A percentile compares a stretch with the other conserved stretches of the same genome.
phyloP scores from a whole-genome alignment of 2,329 filamentous ascomycete species.

The Sporothrix dimorphospora region DNA sequence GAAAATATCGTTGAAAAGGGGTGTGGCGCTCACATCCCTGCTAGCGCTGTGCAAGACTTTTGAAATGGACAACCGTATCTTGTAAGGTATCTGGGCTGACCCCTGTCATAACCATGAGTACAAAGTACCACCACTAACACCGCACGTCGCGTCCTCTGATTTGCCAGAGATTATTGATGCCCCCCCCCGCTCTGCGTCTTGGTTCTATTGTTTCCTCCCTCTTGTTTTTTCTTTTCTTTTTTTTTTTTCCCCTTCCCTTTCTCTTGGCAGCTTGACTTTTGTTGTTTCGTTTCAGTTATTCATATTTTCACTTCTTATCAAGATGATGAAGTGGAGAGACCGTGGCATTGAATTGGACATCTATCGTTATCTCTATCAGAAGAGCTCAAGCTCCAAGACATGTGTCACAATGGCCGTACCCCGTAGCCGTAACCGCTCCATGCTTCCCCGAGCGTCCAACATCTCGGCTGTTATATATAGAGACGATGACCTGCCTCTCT shows the following conservation, averaged over 20 bases:
- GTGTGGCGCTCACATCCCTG: no score
- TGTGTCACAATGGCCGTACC: not conserved
- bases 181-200: not conserved
- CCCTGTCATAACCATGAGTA: not conserved
- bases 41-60: no score
- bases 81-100: not conserved
- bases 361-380: not conserved
- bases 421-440: not conserved
- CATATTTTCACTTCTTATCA: slow-evolving; percentile 5
- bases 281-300: not conserved
- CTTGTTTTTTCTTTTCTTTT: not conserved
- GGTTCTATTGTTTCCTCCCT: not conserved
- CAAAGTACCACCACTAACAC: slow-evolving; percentile 13
- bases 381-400: not conserved
- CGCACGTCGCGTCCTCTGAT: not conserved
- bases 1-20: no score
- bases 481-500: not conserved
- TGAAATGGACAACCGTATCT: no score
- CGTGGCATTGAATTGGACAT: not conserved
- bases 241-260: not conserved
- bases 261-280: not conserved
- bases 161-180: slow-evolving; percentile 27
- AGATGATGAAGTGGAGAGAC: not conserved
- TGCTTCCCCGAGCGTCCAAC: not conserved
- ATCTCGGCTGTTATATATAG: not conserved